Conservation (phyloP, 768 basidiomycete species). For the Amylocystis lapponica region DNA sequence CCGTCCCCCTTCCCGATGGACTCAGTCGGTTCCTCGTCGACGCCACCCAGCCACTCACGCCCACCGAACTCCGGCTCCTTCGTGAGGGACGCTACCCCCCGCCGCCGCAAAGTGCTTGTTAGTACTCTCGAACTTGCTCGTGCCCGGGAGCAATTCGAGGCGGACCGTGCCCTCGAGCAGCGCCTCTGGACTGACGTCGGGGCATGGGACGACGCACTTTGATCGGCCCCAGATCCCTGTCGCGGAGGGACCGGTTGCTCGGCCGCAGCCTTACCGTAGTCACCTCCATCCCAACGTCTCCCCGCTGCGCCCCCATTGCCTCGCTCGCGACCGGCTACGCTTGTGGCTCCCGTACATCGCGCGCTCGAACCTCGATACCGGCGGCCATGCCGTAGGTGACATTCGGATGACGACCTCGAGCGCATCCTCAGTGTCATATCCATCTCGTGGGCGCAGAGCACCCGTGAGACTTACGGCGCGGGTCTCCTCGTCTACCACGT, state of each 20-base stretch:
- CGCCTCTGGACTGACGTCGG: no score
- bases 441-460: no score
- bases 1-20: no score
- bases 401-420: not conserved
- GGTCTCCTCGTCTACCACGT: conserved; percentile 36
- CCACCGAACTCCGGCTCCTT: no score
- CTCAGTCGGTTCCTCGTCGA: no score
- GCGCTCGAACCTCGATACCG: not conserved
- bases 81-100: no score
- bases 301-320: not conserved
- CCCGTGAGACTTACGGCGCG: conserved; percentile 29
- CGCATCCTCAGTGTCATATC: conserved; percentile 5
- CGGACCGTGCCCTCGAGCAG: no score
- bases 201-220: conserved; percentile 21
- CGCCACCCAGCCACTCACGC: no score
- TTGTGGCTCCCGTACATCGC: not conserved
- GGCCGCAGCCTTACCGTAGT: not conserved
- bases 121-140: no score
- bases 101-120: no score
- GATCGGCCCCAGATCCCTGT: not conserved
- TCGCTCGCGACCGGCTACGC: not conserved
- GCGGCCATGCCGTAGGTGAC: not conserved
- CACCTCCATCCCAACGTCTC: not conserved
- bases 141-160: no score
- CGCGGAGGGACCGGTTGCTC: not conserved